phyloP scores from a whole-genome alignment of 345 rosid genomes.

The Corchorus capsularis region DNA sequence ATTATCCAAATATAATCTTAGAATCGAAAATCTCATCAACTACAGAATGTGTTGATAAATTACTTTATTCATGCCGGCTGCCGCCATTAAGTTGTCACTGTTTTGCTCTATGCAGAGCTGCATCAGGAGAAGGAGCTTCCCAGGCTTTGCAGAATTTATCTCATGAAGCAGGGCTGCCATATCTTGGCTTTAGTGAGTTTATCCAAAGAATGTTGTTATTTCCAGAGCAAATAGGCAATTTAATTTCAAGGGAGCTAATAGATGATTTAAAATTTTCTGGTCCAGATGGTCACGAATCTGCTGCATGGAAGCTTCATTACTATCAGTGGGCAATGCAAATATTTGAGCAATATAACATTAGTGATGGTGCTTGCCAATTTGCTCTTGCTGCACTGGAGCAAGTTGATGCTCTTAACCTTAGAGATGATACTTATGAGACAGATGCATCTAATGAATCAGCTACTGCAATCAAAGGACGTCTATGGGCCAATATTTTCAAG shows the following conservation, averaged over 20 bases:
- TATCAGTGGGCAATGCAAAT: slow-evolving; percentile 98
- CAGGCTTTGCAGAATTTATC: slow-evolving; percentile 78
- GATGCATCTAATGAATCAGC: slow-evolving; percentile 53
- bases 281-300: slow-evolving; percentile 56
- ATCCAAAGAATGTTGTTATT: slow-evolving; percentile 21
- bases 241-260: slow-evolving; percentile 3
- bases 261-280: slow-evolving; percentile 10
- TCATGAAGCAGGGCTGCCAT: slow-evolving; percentile 67
- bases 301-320: slow-evolving; percentile 91
- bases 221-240: background rate
- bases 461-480: slow-evolving; percentile 63
- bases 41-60: background rate
- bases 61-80: slow-evolving; percentile 10
- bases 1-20: background rate
- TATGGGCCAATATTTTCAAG: slow-evolving; percentile 97
- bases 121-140: slow-evolving; percentile 81
- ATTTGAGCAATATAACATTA: slow-evolving; percentile 83
- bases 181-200: slow-evolving; percentile 59
- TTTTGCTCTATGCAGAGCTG: slow-evolving; percentile 60
- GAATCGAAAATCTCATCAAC: background rate
- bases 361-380: slow-evolving; percentile 95
- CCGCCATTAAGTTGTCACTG: slow-evolving; percentile 23
- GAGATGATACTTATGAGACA: slow-evolving; percentile 35
- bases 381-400: slow-evolving; percentile 98
- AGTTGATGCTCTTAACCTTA: slow-evolving; percentile 69